phyloP scores from a whole-genome alignment of 805 yeast genomes.

The Spathaspora boniae region DNA sequence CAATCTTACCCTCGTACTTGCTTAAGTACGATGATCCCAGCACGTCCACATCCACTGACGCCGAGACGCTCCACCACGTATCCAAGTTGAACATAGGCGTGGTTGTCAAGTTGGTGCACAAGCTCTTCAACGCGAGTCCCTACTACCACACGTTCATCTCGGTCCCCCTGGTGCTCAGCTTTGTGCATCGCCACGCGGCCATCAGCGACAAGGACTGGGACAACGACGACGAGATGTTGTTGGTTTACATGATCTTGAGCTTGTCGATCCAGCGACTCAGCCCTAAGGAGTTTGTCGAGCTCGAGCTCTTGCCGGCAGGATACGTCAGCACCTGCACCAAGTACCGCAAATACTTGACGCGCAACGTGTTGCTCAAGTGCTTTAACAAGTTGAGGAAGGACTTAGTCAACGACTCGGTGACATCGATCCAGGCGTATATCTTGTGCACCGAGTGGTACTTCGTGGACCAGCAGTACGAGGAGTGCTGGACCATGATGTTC shows the following conservation, averaged over 20 bases:
- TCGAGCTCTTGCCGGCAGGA: constrained; percentile 15
- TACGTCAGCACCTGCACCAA: constrained; percentile 18
- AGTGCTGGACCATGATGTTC: constrained; percentile 50
- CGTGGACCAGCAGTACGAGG: constrained; percentile 47
- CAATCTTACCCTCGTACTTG: constrained; percentile 14
- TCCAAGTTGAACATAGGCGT: constrained; percentile 26
- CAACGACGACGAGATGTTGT: constrained; percentile 46
- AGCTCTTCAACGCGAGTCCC: constrained; percentile 38
- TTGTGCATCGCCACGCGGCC: constrained; percentile 32
- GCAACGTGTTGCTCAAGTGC: constrained; percentile 31
- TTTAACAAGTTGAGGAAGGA: constrained; percentile 46
- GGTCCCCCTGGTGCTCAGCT: constrained; percentile 27
- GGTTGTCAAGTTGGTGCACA: constrained; percentile 33
- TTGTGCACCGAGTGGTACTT: constrained; percentile 51
- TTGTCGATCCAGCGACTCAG: constrained; percentile 36
- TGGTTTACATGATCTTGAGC: constrained; percentile 43
- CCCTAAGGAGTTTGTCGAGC: constrained; percentile 24
- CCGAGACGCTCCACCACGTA: constrained; percentile 14
- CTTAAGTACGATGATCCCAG: constrained; percentile 15
- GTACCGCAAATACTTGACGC: constrained; percentile 15
- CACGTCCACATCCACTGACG: constrained; percentile 14
- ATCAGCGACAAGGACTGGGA: constrained; percentile 40
- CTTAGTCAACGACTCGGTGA: constrained; percentile 43
- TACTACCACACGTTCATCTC: constrained; percentile 41
- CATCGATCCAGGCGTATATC: constrained; percentile 48